Base-by-base conservation (phyloP, 305 asterid genomes). In the Rubia peregrina region DNA sequence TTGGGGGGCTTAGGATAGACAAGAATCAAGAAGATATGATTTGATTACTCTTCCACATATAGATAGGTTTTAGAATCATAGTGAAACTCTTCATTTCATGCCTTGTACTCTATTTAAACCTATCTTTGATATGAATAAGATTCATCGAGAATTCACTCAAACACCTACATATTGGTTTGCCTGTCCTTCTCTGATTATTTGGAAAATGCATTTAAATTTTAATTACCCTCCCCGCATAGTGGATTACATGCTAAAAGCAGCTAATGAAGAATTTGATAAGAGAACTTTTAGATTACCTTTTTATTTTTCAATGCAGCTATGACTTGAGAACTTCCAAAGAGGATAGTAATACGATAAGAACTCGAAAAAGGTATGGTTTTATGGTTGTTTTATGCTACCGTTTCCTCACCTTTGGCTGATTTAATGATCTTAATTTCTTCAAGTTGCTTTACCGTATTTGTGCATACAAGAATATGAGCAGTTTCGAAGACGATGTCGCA, bases 401-500 rank as follows among this genome's bases (percentile, higher is more conserved):
- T 24, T 36, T 43, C 26, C 61, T 49, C 59, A 22, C 8, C n/a
- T 5, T 10, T 21, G 43, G 59, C 19, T 70, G 24, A 48, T 57
- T 21, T 14, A 43, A 4, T 22, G 17, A 10, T 38, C 3, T 22
- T 71, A 56, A 56, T 65, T 21, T 26, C 68, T 14, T 30, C 1
- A 69, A 16, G 65, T 71, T 72, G 24, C 38, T 69, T 62, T 65
- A 73, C 51, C 24, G 9, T 51, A 48, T 46, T 49, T 75, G 55
- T 36, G 51, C 97, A 92, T 95, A 79, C 83, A 75, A 79, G 89
- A 85, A 78, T 92, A 90, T 74, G 57, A 71, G 40, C 84, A 80
- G 73, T 78, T 92, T 59, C 87, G 95, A 60, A 90, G 83, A 71
- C 90, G 78, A 67, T 92, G 96, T 76, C 84, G 77, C 40, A 91